Base-by-base conservation (phyloP, 179 eudicot species). In the Spinacia oleracea region DNA sequence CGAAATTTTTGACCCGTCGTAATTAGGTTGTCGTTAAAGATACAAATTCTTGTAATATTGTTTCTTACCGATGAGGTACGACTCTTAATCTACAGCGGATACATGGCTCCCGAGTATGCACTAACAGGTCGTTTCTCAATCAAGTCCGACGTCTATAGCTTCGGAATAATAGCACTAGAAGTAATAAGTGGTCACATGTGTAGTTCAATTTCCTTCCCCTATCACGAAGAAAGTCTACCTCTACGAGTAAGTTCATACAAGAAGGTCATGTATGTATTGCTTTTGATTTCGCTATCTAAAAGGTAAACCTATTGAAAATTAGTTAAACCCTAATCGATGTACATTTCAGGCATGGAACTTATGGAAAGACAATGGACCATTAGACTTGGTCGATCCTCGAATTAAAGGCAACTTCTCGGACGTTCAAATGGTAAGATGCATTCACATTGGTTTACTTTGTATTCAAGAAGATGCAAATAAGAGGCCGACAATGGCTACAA, bases 261-360 rank as follows among this genome's bases (percentile, higher is more conserved):
- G 25, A 56, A n/a, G 6, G n/a, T n/a, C n/a, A n/a, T n/a, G n/a
- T n/a, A n/a, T n/a, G n/a, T n/a, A n/a, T n/a, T n/a, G n/a, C n/a
- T n/a, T 43, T 4, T 43, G 5, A 43, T 43, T 51, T 14, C 15
- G 56, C 56, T 5, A 8, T 16, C 56, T 51, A 12, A 51, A 0
- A 11, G 4, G 15, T 51, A 51, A 51, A 51, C 21, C 15, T n/a
- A n/a, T n/a, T n/a, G 14, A 51, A 0, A 51, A 51, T 42, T 48
- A 7, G 6, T 56, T 56, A 7, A 20, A n/a, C 4, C 25, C 25
- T 38, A n/a, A n/a, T n/a, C n/a, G 16, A 11, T 25, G 1, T n/a
- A n/a, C n/a, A n/a, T 9, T 9, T 20, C 79, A 90, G 91, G 89
- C 85, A 34, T 88, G 91, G 93, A 77, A 83, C 79, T 65, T 87